These are phyloP conservation scores for Zygosaccharomyces gambellarensis DNA, from an alignment of 805 yeast genomes.

Conservation along the genomic window DNA sequence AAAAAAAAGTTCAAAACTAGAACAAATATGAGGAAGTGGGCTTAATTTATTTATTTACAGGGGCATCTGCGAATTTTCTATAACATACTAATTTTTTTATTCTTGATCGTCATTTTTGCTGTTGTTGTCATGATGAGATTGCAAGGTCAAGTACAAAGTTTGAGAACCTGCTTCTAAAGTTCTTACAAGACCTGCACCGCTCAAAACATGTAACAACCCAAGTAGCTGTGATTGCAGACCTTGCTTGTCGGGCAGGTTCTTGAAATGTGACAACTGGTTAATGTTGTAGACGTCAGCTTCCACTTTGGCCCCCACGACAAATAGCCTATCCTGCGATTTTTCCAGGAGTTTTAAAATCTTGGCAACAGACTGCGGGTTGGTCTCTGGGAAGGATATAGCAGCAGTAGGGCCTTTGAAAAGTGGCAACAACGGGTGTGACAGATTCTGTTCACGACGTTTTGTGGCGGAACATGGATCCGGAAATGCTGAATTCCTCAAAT, in stretches of 20 bases:
- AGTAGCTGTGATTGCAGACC: slow-evolving; percentile 77
- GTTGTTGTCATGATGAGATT: slow-evolving; percentile 49
- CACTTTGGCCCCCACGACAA: slow-evolving; percentile 80
- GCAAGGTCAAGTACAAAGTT: slow-evolving; percentile 67
- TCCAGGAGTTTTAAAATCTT: slow-evolving; percentile 58
- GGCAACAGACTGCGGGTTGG: slow-evolving; percentile 67
- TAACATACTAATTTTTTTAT: slow-evolving; percentile 6
- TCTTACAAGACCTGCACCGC: slow-evolving; percentile 85
- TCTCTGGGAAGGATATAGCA: slow-evolving; percentile 57
- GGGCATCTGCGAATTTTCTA: slow-evolving; percentile 3
- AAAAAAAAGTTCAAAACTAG: no score
- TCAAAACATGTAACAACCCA: slow-evolving; percentile 74
- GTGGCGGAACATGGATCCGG: slow-evolving; percentile 64
- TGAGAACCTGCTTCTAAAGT: slow-evolving; percentile 71
- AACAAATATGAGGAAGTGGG: neutral
- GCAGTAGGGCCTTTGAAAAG: slow-evolving; percentile 85
- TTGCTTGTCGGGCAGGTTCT: slow-evolving; percentile 65
- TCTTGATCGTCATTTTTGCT: slow-evolving; percentile 22
- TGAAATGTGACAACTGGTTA: slow-evolving; percentile 54
- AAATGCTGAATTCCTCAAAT: slow-evolving; percentile 63
- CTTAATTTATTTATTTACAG: slow-evolving; percentile 8
- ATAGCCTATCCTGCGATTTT: slow-evolving; percentile 63
- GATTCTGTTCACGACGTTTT: slow-evolving; percentile 42
- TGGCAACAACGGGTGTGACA: slow-evolving; percentile 62
- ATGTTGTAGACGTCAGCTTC: slow-evolving; percentile 55